These are phyloP conservation scores for Pseudocercospora musae DNA, from an alignment of 2,329 filamentous ascomycete species.

Conservation along the genomic window DNA sequence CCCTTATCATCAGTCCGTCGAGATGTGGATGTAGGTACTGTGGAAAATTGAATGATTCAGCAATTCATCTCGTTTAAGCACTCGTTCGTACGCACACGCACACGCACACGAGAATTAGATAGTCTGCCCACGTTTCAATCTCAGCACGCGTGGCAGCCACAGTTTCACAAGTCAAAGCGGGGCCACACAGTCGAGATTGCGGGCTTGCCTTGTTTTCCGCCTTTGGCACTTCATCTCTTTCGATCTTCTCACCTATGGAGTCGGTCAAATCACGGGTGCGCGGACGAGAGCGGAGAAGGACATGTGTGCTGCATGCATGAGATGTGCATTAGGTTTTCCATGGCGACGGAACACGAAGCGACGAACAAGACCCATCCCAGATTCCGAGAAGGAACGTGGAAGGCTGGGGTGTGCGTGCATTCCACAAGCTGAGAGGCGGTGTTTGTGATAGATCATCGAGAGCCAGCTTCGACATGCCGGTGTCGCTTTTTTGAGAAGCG, in stretches of 20 bases:
- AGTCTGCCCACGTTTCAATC: not conserved
- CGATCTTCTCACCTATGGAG: too few relatives aligned
- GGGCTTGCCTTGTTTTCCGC: too few relatives aligned
- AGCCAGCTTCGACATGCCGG: not conserved
- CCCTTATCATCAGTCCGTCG: not conserved
- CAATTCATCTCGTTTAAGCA: not conserved
- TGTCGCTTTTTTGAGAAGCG: not conserved
- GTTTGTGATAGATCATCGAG: not conserved
- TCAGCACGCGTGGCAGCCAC: not conserved
- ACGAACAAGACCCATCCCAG: not conserved
- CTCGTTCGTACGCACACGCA: not conserved
- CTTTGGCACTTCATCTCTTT: too few relatives aligned
- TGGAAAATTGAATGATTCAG: not conserved
- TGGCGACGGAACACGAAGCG: not conserved
- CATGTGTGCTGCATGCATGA: not conserved
- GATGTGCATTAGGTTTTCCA: not conserved
- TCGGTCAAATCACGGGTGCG: too few relatives aligned
- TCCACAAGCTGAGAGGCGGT: not conserved
- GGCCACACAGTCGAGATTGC: not conserved
- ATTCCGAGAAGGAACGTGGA: not conserved
- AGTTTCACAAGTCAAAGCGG: not conserved
- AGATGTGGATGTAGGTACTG: too few relatives aligned
- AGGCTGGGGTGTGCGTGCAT: not conserved
- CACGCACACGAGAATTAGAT: not conserved
- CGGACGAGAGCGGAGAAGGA: not conserved